These are phyloP conservation scores for Crithidia bombi DNA, from an alignment of 208 protist genomes.

Conservation along the genomic window DNA sequence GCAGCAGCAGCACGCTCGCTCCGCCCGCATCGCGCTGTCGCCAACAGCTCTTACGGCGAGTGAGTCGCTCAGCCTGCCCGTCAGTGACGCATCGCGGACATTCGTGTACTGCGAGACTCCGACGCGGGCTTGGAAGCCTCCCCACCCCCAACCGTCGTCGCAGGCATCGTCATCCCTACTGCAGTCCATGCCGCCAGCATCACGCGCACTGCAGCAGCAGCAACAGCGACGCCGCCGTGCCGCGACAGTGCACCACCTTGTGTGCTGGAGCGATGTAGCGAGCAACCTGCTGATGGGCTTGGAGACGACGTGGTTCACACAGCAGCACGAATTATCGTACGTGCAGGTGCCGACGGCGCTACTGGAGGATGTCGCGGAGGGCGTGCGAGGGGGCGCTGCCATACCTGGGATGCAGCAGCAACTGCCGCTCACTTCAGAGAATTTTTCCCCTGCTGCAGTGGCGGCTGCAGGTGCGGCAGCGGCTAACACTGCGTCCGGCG, in stretches of 20 bases:
- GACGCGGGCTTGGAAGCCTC: neutral
- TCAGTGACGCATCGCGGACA: constrained; percentile 3
- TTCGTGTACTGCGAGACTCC: neutral
- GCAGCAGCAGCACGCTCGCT: constrained; percentile 5
- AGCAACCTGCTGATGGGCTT: constrained; percentile 78
- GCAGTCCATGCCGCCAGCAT: neutral
- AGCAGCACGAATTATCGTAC: constrained; percentile 37
- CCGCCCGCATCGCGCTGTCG: neutral
- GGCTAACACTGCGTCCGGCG: neutral
- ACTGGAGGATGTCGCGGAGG: constrained; percentile 46
- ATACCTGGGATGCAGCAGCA: neutral
- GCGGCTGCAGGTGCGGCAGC: neutral
- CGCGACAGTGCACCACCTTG: constrained; percentile 30
- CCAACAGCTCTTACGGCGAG: neutral
- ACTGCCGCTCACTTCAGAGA: neutral
- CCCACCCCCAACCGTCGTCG: neutral
- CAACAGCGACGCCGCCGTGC: constrained; percentile 18
- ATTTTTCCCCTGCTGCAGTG: neutral
- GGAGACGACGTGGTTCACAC: constrained; percentile 21
- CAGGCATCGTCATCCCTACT: neutral
- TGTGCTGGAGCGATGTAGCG: constrained; percentile 84
- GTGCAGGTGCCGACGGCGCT: constrained; percentile 49
- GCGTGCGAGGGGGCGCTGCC: neutral
- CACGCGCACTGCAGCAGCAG: neutral
- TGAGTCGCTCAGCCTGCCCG: neutral